These are phyloP conservation scores for Neurospora pannonica DNA, from an alignment of 495 filamentous ascomycete species.

Conservation along the genomic window DNA sequence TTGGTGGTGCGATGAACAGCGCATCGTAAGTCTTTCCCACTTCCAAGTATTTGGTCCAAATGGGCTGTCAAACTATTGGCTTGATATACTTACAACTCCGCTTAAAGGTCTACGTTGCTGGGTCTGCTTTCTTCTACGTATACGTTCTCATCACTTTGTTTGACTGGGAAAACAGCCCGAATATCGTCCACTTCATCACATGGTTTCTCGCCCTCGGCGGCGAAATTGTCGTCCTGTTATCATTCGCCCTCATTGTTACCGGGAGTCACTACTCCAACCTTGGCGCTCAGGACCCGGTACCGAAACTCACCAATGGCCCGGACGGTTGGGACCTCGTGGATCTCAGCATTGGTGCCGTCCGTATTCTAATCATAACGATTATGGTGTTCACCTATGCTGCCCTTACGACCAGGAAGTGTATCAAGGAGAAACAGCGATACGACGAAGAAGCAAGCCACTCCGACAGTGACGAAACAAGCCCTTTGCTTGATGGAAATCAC, in stretches of 20 bases:
- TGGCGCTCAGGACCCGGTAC: conserved; percentile 9
- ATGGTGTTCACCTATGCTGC: conserved; percentile 33
- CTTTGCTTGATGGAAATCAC: conserved; percentile 26
- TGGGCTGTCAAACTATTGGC: background rate
- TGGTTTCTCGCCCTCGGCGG: conserved; percentile 61
- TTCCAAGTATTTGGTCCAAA: background rate
- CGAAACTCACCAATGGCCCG: conserved; percentile 11
- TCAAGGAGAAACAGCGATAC: conserved; percentile 24
- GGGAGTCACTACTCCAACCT: conserved; percentile 42
- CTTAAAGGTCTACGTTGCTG: conserved; percentile 67
- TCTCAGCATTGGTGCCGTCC: conserved; percentile 32
- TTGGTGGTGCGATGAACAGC: conserved; percentile 88
- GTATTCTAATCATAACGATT: conserved; percentile 28
- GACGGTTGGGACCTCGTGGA: conserved; percentile 45
- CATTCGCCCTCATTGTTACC: conserved; percentile 53
- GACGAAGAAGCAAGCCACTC: conserved; percentile 39
- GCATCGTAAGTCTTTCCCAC: conserved; percentile 54
- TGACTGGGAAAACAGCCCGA: conserved; percentile 68
- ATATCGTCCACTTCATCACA: conserved; percentile 57
- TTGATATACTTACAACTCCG: conserved; percentile 5
- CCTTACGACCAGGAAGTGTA: conserved; percentile 17
- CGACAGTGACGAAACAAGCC: conserved; percentile 40
- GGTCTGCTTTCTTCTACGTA: conserved; percentile 49
- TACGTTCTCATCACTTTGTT: conserved; percentile 67
- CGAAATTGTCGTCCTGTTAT: conserved; percentile 59